Percentiles rank a stretch among this genome's conserved stretches.
Conservation (phyloP, 331 rosid genomes). For the Malus hybrid region DNA sequence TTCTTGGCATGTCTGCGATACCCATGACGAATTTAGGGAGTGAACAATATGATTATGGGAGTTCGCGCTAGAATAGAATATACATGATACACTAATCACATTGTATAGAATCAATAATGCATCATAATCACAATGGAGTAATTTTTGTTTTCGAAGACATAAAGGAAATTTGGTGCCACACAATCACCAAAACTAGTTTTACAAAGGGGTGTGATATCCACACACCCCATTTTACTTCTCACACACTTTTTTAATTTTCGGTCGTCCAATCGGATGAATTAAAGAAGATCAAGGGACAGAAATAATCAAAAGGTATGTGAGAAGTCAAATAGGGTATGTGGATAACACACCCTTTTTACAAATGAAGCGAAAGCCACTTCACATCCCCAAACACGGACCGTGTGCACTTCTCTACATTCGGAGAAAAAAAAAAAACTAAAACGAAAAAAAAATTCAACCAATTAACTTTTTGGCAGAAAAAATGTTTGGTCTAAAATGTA, state of each 20-base stretch:
- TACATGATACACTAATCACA: not conserved
- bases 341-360: not conserved
- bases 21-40: too few species aligned
- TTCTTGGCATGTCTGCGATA: too few species aligned
- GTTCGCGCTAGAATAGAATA: constrained; percentile 18
- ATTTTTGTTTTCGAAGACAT: not conserved
- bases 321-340: too few species aligned
- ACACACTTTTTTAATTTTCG: too few species aligned
- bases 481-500: not conserved
- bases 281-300: too few species aligned
- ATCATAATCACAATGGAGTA: constrained; percentile 5
- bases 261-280: too few species aligned
- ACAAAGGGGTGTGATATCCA: not conserved
- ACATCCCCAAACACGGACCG: constrained; percentile 52
- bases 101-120: not conserved
- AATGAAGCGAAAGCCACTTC: constrained; percentile 43
- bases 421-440: not conserved
- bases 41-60: not conserved
- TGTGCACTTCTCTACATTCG: constrained; percentile 48
- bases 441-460: constrained; percentile 1
- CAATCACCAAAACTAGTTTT: constrained; percentile 15
- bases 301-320: too few species aligned
- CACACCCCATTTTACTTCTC: too few species aligned
- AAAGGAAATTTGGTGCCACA: constrained; percentile 1
- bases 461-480: not conserved